Conservation (phyloP, 2,329 filamentous ascomycete genomes). For the Colletotrichum graminicola region DNA sequence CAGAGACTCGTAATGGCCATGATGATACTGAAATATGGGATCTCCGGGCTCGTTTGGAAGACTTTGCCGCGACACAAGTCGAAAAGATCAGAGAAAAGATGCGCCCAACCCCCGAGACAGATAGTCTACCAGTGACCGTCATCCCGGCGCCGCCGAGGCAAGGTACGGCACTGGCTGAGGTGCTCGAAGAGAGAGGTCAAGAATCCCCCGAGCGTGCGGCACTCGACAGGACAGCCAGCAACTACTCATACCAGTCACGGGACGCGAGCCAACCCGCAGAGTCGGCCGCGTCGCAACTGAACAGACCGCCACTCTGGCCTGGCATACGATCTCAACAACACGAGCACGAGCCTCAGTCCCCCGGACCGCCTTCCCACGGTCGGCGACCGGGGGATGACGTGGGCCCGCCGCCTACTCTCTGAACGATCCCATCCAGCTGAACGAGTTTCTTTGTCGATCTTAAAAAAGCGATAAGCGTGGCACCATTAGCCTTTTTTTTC, state of each 20-base stretch:
- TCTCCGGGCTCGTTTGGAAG: conserved; percentile 67
- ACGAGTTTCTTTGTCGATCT: conserved; percentile 20
- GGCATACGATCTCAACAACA: conserved; percentile 54
- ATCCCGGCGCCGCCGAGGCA: conserved; percentile 73
- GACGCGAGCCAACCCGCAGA: conserved; percentile 13
- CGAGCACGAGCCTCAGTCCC: conserved; percentile 43
- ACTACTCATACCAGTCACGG: conserved; percentile 32
- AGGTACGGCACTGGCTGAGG: conserved; percentile 67
- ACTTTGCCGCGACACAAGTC: conserved; percentile 71
- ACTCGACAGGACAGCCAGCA: conserved; percentile 33
- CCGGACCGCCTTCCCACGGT: conserved; percentile 7
- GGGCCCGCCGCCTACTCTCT: conserved; percentile 23
- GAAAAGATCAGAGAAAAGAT: conserved; percentile 70
- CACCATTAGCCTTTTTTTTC: conserved; percentile 24
- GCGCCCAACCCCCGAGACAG: conserved; percentile 65
- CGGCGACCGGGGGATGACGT: conserved; percentile 46
- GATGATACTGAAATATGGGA: conserved; percentile 63
- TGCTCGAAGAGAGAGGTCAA: conserved; percentile 63
- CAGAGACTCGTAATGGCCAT: conserved; percentile 43
- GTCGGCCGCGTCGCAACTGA: conserved; percentile 46
- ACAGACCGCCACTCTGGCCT: conserved; percentile 59
- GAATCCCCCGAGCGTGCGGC: conserved; percentile 20
- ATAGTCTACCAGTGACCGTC: conserved; percentile 68
- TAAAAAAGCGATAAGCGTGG: conserved; percentile 34
- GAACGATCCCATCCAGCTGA: not conserved